Evolutionary conservation across 2,329 filamentous ascomycete genomes (phyloP).

Genomic region (Calonectria fujianensis): DNA sequence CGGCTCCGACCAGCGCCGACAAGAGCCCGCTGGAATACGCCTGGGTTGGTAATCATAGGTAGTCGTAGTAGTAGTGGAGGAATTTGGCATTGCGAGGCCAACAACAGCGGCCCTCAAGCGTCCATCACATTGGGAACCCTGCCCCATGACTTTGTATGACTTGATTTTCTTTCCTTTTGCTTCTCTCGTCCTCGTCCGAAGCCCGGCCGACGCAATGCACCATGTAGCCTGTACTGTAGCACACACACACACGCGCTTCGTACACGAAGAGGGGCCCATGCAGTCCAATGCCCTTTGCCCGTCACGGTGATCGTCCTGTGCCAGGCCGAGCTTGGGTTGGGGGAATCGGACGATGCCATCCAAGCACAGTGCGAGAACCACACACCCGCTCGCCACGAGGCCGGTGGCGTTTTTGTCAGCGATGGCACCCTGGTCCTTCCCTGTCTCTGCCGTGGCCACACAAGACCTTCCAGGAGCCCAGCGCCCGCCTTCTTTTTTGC

Average conservation of each 20-base stretch:
- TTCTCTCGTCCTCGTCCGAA: slow-evolving; percentile 24
- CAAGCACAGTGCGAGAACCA: slow-evolving; percentile 48
- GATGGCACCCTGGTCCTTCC: slow-evolving; percentile 40
- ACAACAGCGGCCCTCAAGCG: slow-evolving; percentile 1
- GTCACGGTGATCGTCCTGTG: slow-evolving; percentile 32
- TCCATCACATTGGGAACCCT: slow-evolving; percentile 3
- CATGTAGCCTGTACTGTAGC: slow-evolving; percentile 14
- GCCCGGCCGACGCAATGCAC: slow-evolving; percentile 25
- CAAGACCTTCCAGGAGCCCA: slow-evolving; percentile 56
- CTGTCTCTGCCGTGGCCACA: slow-evolving; percentile 44
- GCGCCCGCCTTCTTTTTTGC: slow-evolving; percentile 59
- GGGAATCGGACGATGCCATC: slow-evolving; percentile 54
- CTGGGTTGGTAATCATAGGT: slow-evolving; percentile 23
- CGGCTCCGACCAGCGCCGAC: slow-evolving; percentile 36
- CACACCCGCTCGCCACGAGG: slow-evolving; percentile 18
- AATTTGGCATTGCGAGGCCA: slow-evolving; percentile 4
- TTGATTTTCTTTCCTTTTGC: slow-evolving; percentile 20
- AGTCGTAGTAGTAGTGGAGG: slow-evolving; percentile 21
- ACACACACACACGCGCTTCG: slow-evolving; percentile 4
- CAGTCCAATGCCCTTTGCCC: slow-evolving; percentile 25
- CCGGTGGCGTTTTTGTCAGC: slow-evolving; percentile 42
- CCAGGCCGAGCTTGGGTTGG: slow-evolving; percentile 39
- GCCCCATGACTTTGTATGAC: slow-evolving; percentile 3
- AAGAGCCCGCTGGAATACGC: slow-evolving; percentile 17
- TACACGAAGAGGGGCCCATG: slow-evolving; percentile 21